These are phyloP conservation scores for Powellomyces hirtus DNA, from an alignment of 192 early-diverging fungal genomes.

Conservation along the genomic window DNA sequence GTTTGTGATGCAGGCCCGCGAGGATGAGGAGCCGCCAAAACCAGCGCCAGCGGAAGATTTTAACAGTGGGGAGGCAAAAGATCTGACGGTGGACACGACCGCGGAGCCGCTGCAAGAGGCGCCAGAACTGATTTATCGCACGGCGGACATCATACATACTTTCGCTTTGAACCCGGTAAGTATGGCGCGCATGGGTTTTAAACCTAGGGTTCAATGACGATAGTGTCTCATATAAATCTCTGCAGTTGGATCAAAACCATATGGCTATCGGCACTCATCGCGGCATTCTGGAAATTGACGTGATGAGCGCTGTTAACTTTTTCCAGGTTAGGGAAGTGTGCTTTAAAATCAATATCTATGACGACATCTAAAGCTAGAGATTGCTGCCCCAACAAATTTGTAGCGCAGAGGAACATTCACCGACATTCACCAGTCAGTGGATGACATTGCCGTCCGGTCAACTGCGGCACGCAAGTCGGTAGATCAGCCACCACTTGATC, in stretches of 20 bases:
- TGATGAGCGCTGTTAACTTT: slow-evolving; percentile 45
- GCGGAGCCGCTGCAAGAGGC: background rate
- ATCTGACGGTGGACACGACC: background rate
- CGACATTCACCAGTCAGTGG: slow-evolving; percentile 27
- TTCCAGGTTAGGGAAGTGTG: slow-evolving; percentile 23
- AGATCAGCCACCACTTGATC: background rate
- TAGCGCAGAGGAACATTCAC: slow-evolving; percentile 22
- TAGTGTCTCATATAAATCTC: too few relatives aligned
- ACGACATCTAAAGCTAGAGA: background rate
- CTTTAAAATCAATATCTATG: background rate
- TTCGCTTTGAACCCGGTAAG: slow-evolving; percentile 46
- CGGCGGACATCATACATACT: slow-evolving; percentile 42
- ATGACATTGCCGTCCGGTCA: slow-evolving; percentile 32
- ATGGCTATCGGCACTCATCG: slow-evolving; percentile 66
- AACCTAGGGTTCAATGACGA: too few relatives aligned
- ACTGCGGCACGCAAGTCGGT: slow-evolving; percentile 7
- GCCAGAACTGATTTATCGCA: slow-evolving; percentile 25
- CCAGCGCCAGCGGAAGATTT: background rate
- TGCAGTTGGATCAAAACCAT: slow-evolving; percentile 51
- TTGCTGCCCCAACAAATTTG: background rate
- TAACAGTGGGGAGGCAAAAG: too few relatives aligned
- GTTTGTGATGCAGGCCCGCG: slow-evolving; percentile 18
- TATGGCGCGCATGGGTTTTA: too few relatives aligned
- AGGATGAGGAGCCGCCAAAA: background rate
- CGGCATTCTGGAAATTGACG: slow-evolving; percentile 70